A percentile compares a stretch with the other conserved stretches of the same genome.
phyloP scores from a whole-genome alignment of 2,329 filamentous ascomycete species.

The Penicillium sp. region DNA sequence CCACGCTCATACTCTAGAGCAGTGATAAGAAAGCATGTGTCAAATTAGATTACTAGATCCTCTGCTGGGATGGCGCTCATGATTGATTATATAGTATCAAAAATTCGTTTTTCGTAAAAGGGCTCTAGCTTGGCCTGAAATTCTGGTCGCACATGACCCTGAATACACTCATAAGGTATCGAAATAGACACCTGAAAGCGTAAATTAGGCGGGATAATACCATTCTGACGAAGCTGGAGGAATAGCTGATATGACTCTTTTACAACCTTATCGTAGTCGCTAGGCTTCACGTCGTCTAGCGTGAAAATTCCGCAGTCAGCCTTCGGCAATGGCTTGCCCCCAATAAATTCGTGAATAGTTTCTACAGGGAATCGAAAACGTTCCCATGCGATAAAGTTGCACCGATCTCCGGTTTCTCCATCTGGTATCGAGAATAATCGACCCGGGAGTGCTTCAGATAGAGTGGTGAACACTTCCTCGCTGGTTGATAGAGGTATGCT shows the following conservation, averaged over 20 bases:
- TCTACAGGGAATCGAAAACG: slow-evolving; percentile 37
- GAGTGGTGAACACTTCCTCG: slow-evolving; percentile 34
- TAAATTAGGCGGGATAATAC: slow-evolving; percentile 24
- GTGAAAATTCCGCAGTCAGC: slow-evolving; percentile 8
- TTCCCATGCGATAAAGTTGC: slow-evolving; percentile 24
- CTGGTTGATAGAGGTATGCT: slow-evolving; percentile 38
- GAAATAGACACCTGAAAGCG: slow-evolving; percentile 38
- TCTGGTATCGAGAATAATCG: slow-evolving; percentile 44
- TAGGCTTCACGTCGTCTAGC: slow-evolving; percentile 14
- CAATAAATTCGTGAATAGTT: slow-evolving; percentile 1
- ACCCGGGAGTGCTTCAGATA: slow-evolving; percentile 28
- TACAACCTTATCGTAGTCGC: slow-evolving; percentile 31
- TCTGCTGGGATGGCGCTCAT: slow-evolving; percentile 27
- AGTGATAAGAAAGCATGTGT: slow-evolving; percentile 25
- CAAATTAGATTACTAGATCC: slow-evolving; percentile 37
- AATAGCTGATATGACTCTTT: slow-evolving; percentile 30
- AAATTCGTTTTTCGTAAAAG: slow-evolving; percentile 28
- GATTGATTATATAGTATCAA: slow-evolving; percentile 25
- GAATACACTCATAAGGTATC: slow-evolving; percentile 3
- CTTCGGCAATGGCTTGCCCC: slow-evolving; percentile 2
- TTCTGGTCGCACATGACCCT: slow-evolving; percentile 20
- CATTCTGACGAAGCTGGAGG: slow-evolving; percentile 16
- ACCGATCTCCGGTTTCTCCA: slow-evolving; percentile 40
- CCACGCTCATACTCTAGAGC: slow-evolving; percentile 25
- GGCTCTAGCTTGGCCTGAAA: slow-evolving; percentile 28